These are phyloP conservation scores for Apiospora aurea DNA, from an alignment of 2,329 filamentous ascomycete species.

Conservation along the genomic window DNA sequence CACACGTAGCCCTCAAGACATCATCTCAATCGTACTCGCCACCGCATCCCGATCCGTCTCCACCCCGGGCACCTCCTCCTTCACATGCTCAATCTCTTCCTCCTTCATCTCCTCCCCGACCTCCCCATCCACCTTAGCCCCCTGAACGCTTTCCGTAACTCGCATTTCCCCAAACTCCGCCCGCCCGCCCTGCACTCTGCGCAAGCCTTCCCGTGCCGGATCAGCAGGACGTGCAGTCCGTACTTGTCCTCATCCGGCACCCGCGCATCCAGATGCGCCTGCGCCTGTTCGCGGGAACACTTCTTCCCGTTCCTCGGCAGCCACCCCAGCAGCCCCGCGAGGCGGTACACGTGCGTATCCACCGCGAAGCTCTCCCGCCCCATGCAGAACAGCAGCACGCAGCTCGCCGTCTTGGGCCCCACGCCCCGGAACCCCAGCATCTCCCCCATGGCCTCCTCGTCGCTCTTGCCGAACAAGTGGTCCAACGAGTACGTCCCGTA, in stretches of 20 bases:
- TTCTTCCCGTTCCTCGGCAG: conserved; percentile 38
- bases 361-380: conserved; percentile 57
- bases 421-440: conserved; percentile 59
- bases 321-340: conserved; percentile 58
- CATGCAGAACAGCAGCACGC: conserved; percentile 60
- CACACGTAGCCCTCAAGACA: neutral
- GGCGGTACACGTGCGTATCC: conserved; percentile 60
- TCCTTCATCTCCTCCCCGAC: conserved; percentile 26
- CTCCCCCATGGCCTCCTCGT: conserved; percentile 58
- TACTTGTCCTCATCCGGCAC: conserved; percentile 59
- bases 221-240: conserved; percentile 55
- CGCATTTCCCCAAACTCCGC: conserved; percentile 48
- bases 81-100: conserved; percentile 28
- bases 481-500: conserved; percentile 56
- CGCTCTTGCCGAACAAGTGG: conserved; percentile 50
- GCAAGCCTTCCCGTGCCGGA: conserved; percentile 55
- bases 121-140: conserved; percentile 30
- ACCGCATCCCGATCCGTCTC: conserved; percentile 25
- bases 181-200: conserved; percentile 54
- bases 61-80: conserved; percentile 26
- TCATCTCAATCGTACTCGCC: conserved; percentile 22
- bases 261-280: conserved; percentile 56
- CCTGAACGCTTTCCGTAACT: conserved; percentile 49
- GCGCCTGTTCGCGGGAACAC: conserved; percentile 52
- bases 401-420: conserved; percentile 62